Evolutionary conservation across 768 basidiomycete species (phyloP).

Genomic region (Termitomyces sp.): DNA sequence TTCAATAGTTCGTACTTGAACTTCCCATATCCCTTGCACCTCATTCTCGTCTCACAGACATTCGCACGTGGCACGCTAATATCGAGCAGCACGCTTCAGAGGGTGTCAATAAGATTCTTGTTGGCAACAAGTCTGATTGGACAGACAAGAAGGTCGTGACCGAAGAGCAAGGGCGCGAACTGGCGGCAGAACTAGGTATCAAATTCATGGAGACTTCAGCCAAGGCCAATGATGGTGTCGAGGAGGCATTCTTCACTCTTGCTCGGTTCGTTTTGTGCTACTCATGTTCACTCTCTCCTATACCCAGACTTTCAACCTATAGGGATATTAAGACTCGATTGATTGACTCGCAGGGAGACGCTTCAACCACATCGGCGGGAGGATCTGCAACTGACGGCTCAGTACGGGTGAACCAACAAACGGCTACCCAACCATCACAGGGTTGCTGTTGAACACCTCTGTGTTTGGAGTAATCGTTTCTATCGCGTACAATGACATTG

Average conservation of each 20-base stretch:
- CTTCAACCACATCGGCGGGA: slow-evolving; percentile 35
- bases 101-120: slow-evolving; percentile 98
- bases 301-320: slow-evolving; percentile 21
- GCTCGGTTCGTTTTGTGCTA: slow-evolving; percentile 63
- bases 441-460: slow-evolving; percentile 49
- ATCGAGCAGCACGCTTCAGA: slow-evolving; percentile 99
- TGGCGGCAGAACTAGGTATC: slow-evolving; percentile 93
- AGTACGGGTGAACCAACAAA: slow-evolving; percentile 60
- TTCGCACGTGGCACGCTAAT: slow-evolving; percentile 96
- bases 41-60: slow-evolving; percentile 52
- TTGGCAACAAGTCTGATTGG: slow-evolving; percentile 99
- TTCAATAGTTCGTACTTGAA: slow-evolving; percentile 78
- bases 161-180: slow-evolving; percentile 86
- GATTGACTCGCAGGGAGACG: slow-evolving; percentile 88
- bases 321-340: slow-evolving; percentile 98
- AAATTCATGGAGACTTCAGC: slow-evolving; percentile 98
- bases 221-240: slow-evolving; percentile 95
- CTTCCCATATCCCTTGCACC: not conserved
- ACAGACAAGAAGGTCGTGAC: slow-evolving; percentile 92
- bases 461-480: not conserved
- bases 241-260: slow-evolving; percentile 97
- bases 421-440: slow-evolving; percentile 36
- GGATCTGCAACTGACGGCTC: slow-evolving; percentile 48
- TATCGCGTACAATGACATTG: slow-evolving; percentile 1
- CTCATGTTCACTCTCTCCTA: not conserved